These are phyloP conservation scores for Rhodotorula paludigena DNA, from an alignment of 768 basidiomycete genomes.

Conservation along the genomic window DNA sequence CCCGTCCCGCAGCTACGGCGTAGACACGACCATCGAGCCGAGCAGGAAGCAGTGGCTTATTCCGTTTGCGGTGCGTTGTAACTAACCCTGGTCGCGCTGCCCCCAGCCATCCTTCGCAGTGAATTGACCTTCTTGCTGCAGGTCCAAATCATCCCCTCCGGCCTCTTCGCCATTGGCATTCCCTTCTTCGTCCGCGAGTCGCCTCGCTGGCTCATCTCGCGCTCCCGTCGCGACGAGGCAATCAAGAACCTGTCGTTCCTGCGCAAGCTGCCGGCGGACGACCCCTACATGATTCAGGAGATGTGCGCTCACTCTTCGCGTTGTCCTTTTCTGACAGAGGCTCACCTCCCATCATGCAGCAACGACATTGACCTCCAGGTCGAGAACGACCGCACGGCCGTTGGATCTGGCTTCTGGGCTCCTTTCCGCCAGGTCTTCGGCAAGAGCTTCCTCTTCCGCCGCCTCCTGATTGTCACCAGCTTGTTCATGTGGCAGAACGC, in stretches of 20 bases:
- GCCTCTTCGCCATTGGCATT: conserved; percentile 43
- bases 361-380: conserved; percentile 29
- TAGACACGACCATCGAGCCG: too few species aligned
- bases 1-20: conserved; percentile 9
- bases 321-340: too few species aligned
- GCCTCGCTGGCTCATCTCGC: conserved; percentile 44
- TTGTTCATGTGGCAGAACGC: conserved; percentile 31
- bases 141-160: conserved; percentile 42
- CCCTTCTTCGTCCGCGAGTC: conserved; percentile 46
- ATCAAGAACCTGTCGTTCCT: conserved; percentile 44
- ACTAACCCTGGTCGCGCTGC: neutral
- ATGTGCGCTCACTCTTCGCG: too few species aligned
- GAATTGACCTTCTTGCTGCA: neutral
- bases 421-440: conserved; percentile 29
- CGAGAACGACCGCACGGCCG: conserved; percentile 25
- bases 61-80: conserved; percentile 44
- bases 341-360: too few species aligned
- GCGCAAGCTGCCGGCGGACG: conserved; percentile 41
- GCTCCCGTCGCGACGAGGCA: conserved; percentile 42
- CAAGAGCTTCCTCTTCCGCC: conserved; percentile 38
- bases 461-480: conserved; percentile 33
- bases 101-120: neutral
- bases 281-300: conserved; percentile 34
- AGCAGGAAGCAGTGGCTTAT: conserved; percentile 43
- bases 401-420: conserved; percentile 22